Percentiles rank a stretch among this genome's conserved stretches.
Conservation (phyloP, 768 basidiomycete genomes). For the Xanthoconium purpureum region DNA sequence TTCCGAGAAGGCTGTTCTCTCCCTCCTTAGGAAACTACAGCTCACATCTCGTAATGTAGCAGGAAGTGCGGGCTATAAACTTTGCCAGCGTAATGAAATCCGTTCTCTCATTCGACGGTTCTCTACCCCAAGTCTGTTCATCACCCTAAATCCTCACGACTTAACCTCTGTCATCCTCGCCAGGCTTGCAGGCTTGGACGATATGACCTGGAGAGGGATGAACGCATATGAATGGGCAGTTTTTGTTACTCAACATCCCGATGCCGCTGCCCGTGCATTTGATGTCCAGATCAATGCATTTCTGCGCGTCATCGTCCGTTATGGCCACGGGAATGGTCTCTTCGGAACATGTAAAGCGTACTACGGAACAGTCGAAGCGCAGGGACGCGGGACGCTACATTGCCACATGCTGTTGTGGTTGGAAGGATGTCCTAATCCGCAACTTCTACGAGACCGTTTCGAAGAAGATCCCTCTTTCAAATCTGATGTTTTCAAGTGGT, state of each 20-base stretch:
- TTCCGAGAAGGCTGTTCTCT: no score
- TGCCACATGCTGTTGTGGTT: neutral
- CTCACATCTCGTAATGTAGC: no score
- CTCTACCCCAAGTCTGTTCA: neutral
- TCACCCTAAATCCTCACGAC: neutral
- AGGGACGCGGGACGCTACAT: neutral
- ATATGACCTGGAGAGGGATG: no score
- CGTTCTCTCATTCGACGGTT: no score
- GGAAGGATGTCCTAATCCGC: neutral
- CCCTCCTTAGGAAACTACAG: no score
- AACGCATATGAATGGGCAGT: neutral
- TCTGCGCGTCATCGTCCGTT: neutral
- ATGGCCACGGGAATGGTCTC: fast-evolving
- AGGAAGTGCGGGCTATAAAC: neutral
- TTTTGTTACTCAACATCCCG: neutral
- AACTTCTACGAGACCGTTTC: neutral
- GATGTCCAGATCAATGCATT: neutral
- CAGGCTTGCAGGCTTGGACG: neutral
- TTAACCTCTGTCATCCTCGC: neutral
- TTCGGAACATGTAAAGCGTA: neutral
- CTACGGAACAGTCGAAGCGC: neutral
- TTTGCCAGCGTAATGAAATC: neutral
- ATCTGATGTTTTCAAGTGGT: neutral
- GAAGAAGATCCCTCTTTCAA: neutral
- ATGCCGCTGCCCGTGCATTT: neutral